phyloP scores from a whole-genome alignment of 306 rosid genomes.

The Lagenaria siceraria region DNA sequence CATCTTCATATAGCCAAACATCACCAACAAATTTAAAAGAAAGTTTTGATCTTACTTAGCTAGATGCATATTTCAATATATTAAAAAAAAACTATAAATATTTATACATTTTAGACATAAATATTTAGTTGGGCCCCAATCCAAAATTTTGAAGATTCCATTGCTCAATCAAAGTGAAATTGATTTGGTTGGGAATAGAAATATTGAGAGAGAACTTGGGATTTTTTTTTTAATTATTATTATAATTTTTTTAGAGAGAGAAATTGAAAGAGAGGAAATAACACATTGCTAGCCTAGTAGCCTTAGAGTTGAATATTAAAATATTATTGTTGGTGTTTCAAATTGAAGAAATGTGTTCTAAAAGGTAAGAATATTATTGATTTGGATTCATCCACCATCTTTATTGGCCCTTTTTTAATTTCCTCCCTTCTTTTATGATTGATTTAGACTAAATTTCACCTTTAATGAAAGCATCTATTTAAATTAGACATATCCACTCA shows the following conservation, averaged over 20 bases:
- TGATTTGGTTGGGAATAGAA: background rate
- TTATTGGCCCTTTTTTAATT: background rate
- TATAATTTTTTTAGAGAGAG: too few species aligned
- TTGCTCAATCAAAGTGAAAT: background rate
- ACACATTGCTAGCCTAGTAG: background rate
- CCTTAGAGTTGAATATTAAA: background rate
- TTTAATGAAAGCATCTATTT: background rate
- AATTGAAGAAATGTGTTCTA: background rate
- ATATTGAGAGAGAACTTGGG: background rate
- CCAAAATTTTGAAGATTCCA: background rate
- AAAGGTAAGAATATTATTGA: constrained; percentile 6
- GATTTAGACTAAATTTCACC: constrained; percentile 1
- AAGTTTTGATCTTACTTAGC: background rate
- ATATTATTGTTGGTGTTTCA: background rate
- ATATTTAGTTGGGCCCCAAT: background rate
- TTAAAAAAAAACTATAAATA: too few species aligned
- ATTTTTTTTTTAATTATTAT: too few species aligned
- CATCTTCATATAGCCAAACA: background rate
- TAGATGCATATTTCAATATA: background rate
- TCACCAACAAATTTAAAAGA: background rate
- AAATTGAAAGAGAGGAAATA: background rate
- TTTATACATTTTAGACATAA: background rate
- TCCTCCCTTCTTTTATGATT: background rate
- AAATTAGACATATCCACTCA: constrained; percentile 5
- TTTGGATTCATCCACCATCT: constrained; percentile 10